Conservation (phyloP, 2,329 filamentous ascomycete genomes). For the Colletotrichum incanum region DNA sequence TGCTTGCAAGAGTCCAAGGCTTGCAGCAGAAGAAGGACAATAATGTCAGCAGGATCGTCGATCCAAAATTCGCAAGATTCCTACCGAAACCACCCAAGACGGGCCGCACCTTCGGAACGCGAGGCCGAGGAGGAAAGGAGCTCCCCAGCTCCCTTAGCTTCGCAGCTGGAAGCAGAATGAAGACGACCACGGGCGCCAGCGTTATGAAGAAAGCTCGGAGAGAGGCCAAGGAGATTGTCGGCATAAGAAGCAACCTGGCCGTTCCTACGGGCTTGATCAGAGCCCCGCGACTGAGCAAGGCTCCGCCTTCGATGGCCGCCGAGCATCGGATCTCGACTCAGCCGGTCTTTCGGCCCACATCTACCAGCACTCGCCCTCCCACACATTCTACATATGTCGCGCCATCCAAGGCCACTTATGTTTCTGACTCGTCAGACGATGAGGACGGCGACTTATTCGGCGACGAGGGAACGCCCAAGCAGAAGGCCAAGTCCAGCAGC, state of each 20-base stretch:
- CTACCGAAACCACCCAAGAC: constrained; percentile 61
- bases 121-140: constrained; percentile 48
- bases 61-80: constrained; percentile 53
- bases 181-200: constrained; percentile 65
- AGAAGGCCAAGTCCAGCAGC: constrained; percentile 13
- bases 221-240: constrained; percentile 69
- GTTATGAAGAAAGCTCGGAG: constrained; percentile 71
- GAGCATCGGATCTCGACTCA: constrained; percentile 65
- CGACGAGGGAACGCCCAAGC: constrained; percentile 28
- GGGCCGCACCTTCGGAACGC: constrained; percentile 46
- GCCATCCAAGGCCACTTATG: constrained; percentile 52
- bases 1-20: constrained; percentile 71
- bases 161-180: constrained; percentile 66
- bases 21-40: constrained; percentile 72
- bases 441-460: constrained; percentile 31
- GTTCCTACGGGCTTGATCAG: constrained; percentile 54
- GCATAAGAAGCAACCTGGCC: constrained; percentile 48
- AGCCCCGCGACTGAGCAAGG: constrained; percentile 49
- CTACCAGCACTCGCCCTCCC: constrained; percentile 31
- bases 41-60: constrained; percentile 72
- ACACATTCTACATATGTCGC: constrained; percentile 12
- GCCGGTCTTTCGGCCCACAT: constrained; percentile 51
- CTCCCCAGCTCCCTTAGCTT: constrained; percentile 58
- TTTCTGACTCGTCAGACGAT: constrained; percentile 56
- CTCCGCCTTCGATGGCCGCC: constrained; percentile 69